Evolutionary conservation across 305 asterid species (phyloP).

Genomic region (Fraxinus baroniana): DNA sequence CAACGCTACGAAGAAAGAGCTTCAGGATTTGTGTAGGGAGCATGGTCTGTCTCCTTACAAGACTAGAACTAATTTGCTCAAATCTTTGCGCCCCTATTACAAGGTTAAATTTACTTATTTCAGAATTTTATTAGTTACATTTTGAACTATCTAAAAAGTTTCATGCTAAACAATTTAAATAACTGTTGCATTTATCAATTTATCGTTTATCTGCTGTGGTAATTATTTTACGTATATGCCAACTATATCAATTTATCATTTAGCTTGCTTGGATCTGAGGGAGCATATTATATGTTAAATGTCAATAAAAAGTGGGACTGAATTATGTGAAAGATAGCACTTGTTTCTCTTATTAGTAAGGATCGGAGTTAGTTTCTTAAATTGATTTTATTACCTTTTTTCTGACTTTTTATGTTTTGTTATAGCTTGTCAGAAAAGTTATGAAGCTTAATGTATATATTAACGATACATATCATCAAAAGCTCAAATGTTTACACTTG

Average conservation of each 20-base stretch:
- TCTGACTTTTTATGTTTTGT: not conserved
- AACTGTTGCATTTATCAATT: not conserved
- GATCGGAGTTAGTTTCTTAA: not conserved
- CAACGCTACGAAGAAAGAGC: slow-evolving; percentile 10
- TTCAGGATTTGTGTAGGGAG: slow-evolving; percentile 26
- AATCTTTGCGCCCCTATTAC: slow-evolving; percentile 22
- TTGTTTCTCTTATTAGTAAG: not conserved
- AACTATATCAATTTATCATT: not conserved
- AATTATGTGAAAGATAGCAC: not conserved
- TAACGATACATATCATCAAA: not conserved
- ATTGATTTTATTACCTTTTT: not conserved
- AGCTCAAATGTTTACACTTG: not conserved
- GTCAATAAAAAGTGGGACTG: not conserved
- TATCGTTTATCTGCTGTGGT: not conserved
- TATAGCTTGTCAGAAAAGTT: not conserved
- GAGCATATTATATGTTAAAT: not conserved
- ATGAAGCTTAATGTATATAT: not conserved
- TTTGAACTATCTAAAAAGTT: not conserved
- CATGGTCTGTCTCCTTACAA: slow-evolving; percentile 25
- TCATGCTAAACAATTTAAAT: not conserved
- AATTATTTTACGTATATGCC: not conserved
- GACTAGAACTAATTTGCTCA: slow-evolving; percentile 20
- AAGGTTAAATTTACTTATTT: slow-evolving; percentile 16
- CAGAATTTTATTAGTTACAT: not conserved
- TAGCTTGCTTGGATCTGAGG: not conserved